Conservation (phyloP, 1,139 yeast genomes). For the Scheffersomyces stambukii region DNA sequence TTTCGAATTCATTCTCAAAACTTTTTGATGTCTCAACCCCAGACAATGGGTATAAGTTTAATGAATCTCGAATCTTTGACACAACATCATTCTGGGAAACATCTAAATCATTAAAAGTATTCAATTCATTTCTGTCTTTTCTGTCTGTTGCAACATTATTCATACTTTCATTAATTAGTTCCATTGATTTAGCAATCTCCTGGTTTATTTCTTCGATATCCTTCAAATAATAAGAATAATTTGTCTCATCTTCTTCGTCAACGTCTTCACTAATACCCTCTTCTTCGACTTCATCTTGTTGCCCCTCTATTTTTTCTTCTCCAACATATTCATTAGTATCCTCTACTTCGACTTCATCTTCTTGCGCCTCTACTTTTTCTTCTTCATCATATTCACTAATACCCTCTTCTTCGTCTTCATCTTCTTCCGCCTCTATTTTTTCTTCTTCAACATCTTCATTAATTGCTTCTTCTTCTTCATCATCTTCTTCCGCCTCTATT, state of each 20-base stretch:
- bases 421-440: constrained; percentile 1
- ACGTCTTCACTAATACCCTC: not conserved
- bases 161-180: too few relatives aligned
- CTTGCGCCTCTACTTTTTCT: not conserved
- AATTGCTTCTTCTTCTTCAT: constrained; percentile 2
- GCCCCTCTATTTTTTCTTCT: constrained; percentile 1
- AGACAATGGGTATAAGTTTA: too few relatives aligned
- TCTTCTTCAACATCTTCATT: constrained; percentile 1
- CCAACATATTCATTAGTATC: constrained; percentile 1
- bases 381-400: constrained; percentile 1
- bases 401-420: not conserved
- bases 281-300: not conserved
- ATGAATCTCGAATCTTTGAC: too few relatives aligned
- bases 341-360: not conserved
- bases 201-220: constrained; percentile 16
- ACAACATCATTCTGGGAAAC: too few relatives aligned
- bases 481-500: constrained; percentile 1
- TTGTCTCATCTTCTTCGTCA: constrained; percentile 1
- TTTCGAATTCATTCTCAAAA: too few relatives aligned
- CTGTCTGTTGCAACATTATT: too few relatives aligned
- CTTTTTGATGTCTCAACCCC: too few relatives aligned
- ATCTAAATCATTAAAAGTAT: too few relatives aligned
- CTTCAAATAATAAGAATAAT: constrained; percentile 14
- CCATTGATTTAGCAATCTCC: constrained; percentile 13
- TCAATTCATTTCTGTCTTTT: too few relatives aligned